Evolutionary conservation across 192 early-diverging fungal species (phyloP).

Genomic region (Phycomyces blakesleeanus): DNA sequence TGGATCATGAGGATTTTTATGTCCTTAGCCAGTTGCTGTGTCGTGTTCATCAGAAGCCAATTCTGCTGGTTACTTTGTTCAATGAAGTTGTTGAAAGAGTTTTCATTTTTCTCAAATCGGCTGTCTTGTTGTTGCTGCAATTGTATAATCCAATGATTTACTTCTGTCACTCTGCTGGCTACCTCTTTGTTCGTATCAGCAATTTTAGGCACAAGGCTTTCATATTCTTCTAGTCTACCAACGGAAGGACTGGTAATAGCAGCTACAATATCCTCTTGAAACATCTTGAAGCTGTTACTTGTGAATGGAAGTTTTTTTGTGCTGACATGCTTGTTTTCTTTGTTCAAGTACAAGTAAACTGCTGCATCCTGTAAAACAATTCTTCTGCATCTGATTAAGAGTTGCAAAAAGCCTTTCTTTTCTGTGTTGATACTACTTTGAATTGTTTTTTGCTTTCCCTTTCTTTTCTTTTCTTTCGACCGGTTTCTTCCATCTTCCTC

Average conservation of each 20-base stretch:
- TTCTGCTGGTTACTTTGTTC: too few species aligned
- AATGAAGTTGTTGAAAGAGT: too few species aligned
- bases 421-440: neutral
- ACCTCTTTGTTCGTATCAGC: neutral
- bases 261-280: neutral
- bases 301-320: neutral
- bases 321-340: neutral
- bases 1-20: too few species aligned
- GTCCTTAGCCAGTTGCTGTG: too few species aligned
- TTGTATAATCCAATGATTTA: neutral
- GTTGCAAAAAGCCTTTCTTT: neutral
- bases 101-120: too few species aligned
- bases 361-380: neutral
- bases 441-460: neutral
- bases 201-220: neutral
- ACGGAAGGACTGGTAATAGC: neutral
- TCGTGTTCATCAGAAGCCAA: too few species aligned
- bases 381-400: neutral
- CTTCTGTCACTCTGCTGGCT: neutral
- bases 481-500: neutral
- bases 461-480: neutral
- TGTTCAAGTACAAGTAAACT: conserved; percentile 1
- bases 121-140: too few species aligned
- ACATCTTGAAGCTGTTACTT: neutral
- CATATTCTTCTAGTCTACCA: neutral